These are phyloP conservation scores for Trichaptum fuscoviolaceum DNA, from an alignment of 768 basidiomycete species.

Conservation along the genomic window DNA sequence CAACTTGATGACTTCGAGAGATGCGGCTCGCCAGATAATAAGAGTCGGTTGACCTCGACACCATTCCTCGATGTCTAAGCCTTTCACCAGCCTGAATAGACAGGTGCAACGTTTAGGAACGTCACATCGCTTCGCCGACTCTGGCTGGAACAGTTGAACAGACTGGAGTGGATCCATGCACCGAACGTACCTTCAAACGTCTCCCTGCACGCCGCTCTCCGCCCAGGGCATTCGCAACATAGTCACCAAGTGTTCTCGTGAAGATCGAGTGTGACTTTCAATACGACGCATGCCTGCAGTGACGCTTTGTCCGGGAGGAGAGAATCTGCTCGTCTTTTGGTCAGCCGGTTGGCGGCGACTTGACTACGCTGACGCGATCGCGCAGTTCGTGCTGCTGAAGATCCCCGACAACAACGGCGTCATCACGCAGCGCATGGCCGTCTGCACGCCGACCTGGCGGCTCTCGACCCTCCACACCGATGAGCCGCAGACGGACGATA, in stretches of 20 bases:
- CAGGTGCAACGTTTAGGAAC: not conserved
- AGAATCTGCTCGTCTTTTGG: not conserved
- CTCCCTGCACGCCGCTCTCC: not conserved
- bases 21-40: too few species aligned
- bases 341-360: not conserved
- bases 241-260: not conserved
- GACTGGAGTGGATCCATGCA: not conserved
- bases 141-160: not conserved
- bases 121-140: not conserved
- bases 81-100: not conserved
- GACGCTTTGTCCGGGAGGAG: not conserved
- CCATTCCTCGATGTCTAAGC: not conserved
- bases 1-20: too few species aligned
- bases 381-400: not conserved
- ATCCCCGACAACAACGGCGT: not conserved
- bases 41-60: not conserved
- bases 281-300: not conserved
- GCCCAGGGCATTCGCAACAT: not conserved
- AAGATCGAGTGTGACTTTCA: not conserved
- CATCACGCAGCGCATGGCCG: not conserved
- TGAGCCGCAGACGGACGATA: too few species aligned
- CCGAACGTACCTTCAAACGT: not conserved
- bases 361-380: not conserved
- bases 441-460: not conserved
- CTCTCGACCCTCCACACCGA: not conserved